Conservation (phyloP, 2,329 filamentous ascomycete genomes). For the Cercospora citrullina region DNA sequence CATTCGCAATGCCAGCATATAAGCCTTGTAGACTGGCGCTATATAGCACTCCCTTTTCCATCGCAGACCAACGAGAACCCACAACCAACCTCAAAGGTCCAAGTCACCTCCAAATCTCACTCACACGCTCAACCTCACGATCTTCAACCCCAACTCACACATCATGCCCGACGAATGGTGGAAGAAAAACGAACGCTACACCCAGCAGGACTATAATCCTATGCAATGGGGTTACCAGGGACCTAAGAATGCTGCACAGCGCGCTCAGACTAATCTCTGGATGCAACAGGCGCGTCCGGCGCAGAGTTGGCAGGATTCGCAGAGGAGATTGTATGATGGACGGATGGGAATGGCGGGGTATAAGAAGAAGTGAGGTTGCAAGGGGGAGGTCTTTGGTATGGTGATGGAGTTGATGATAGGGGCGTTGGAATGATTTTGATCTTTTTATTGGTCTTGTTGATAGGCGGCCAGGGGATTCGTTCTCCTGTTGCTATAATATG, state of each 20-base stretch:
- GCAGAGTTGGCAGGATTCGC: constrained; percentile 8
- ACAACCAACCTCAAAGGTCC: not conserved
- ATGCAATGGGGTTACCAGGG: constrained; percentile 9
- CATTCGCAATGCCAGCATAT: not conserved
- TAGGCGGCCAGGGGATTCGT: not conserved
- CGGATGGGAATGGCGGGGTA: constrained; percentile 1
- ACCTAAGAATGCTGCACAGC: not conserved
- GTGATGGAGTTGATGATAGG: not conserved
- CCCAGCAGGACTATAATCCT: constrained; percentile 9
- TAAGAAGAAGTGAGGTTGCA: not conserved
- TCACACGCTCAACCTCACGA: not conserved
- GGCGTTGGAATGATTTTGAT: not conserved
- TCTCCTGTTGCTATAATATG: not conserved
- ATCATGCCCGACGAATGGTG: constrained; percentile 7
- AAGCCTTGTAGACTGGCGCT: not conserved
- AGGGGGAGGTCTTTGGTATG: not conserved
- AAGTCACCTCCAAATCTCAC: not conserved
- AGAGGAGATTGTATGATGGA: not conserved
- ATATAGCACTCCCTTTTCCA: not conserved
- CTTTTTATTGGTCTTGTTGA: not conserved
- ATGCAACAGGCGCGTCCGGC: not conserved
- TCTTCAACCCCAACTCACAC: not conserved
- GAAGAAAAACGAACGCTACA: not conserved
- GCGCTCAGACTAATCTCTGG: constrained; percentile 2
- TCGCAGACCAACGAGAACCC: not conserved